Evolutionary conservation across 352 stramenopile genomes (phyloP), one percentile per base, ranked within the genome.

Genomic region (Phytophthora colocasiae): DNA sequence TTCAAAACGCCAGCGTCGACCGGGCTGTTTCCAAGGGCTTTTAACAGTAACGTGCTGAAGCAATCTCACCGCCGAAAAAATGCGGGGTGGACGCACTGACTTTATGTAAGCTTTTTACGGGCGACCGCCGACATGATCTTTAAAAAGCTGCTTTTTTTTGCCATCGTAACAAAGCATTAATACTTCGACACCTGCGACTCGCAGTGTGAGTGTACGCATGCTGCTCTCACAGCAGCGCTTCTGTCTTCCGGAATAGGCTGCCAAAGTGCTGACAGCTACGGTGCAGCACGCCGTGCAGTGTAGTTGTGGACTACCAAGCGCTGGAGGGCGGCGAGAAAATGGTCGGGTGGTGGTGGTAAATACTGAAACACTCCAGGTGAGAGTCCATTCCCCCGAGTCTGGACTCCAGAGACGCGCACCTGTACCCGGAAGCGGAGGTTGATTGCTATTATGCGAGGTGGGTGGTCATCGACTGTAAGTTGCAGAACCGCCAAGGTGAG

Each of bases 401-500:
- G 19, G 17, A 40, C 22, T 29, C 29, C 48, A 66, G 34, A 66
- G 58, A 53, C 58, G 22, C 27, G 41, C 17, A 3, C 6, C 19
- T 8, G 19, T 10, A 4, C 26, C 27, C 19, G 41, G 11, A 39
- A 50, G 14, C 38, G 22, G 52, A 32, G 19, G 19, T 66, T 60
- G 58, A 66, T 66, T 66, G 58, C 58, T 66, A 56, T 31, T 22
- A 22, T 49, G 34, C 24, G 27, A 36, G 43, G 27, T 11, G 14
- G 31, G 19, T 50, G 22, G 22, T 22, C 22, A 22, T 22, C 22
- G 22, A 22, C 22, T 22, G 22, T 2, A 22, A 22, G 22, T 22
- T 2, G 2, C 22, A 22, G 22, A 22, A 0, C 1, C 22, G 22
- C 22, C 22, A 22, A 22, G 1, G 19, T n/a, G n/a, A n/a, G n/a